Base-by-base conservation (phyloP, 2,329 filamentous ascomycete species). In the Magnaporthales sp. region DNA sequence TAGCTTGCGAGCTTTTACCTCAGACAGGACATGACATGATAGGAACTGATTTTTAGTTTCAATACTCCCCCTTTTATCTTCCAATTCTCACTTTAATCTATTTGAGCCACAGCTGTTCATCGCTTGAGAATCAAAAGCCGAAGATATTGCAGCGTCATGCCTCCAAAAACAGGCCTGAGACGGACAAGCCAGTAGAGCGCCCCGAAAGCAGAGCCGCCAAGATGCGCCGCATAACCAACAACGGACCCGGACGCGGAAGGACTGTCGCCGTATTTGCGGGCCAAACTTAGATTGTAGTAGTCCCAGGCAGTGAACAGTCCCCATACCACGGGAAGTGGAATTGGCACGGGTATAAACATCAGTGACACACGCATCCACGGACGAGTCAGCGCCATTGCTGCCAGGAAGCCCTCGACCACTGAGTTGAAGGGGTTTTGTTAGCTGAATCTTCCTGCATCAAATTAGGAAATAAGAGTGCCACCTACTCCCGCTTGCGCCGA, bases 201-300 rank as follows among this genome's bases (percentile, higher is more conserved):
- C 3, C 72, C 72, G 27, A 70, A 72, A 2, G 68, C 69, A 0
- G 69, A 69, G 10, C 72, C 72, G 3, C 72, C 72, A 1, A 73
- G 66, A 46, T 73, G 72, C 13, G 70, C 72, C 9, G 72, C 70
- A 60, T 73, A 71, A 6, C 71, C 72, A 24, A 72, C 67, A 3
- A 67, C 67, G 19, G 63, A 66, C 8, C 68, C 66, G 64, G 61
- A 64, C 64, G 67, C 69, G 63, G 63, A 66, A 46, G 67, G 38
- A n/a, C 54, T 64, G n/a, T 32, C 65, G 5, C 68, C 69, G 22
- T 62, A 30, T 31, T 27, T 38, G 54, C 67, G 67, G 64, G 67
- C 66, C 38, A 65, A 13, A 19, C 64, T 60, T 54, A 70, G 66
- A 9, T 68, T 32, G 31, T 71, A 71, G 63, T 67, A 66, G 54